Evolutionary conservation across 805 yeast species (phyloP).

Genomic region (Blastobotrys muscicola): DNA sequence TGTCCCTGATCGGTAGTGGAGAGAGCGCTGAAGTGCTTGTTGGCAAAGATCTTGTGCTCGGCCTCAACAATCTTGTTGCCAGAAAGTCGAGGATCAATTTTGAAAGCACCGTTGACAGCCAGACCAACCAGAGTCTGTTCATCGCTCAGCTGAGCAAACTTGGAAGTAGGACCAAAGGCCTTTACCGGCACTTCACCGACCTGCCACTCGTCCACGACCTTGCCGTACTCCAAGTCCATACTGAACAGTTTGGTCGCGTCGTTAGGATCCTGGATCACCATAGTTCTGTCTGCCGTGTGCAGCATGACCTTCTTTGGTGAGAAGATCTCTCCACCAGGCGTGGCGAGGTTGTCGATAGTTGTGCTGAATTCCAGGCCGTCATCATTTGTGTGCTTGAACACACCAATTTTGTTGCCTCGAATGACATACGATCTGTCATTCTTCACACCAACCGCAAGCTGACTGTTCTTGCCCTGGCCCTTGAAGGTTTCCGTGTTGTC

Average conservation of each 20-base stretch:
- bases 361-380: conserved; percentile 53
- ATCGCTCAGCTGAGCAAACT: conserved; percentile 61
- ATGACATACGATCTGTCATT: conserved; percentile 71
- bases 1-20: conserved; percentile 67
- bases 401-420: conserved; percentile 72
- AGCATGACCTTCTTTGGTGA: conserved; percentile 63
- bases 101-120: conserved; percentile 55
- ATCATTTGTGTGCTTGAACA: conserved; percentile 50
- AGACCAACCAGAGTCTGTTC: conserved; percentile 72
- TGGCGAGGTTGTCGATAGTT: conserved; percentile 52
- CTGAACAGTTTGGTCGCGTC: conserved; percentile 43
- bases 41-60: conserved; percentile 44
- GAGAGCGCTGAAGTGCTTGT: conserved; percentile 43
- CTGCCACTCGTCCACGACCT: conserved; percentile 81
- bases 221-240: conserved; percentile 73
- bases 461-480: conserved; percentile 43
- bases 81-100: conserved; percentile 67
- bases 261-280: conserved; percentile 53
- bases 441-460: conserved; percentile 59
- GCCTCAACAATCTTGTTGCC: conserved; percentile 51
- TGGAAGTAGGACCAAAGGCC: conserved; percentile 58
- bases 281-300: conserved; percentile 60
- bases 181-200: conserved; percentile 41
- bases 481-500: conserved; percentile 19
- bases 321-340: conserved; percentile 40